phyloP scores from a whole-genome alignment of 768 basidiomycete species.

The Coprinopsis cinerea region DNA sequence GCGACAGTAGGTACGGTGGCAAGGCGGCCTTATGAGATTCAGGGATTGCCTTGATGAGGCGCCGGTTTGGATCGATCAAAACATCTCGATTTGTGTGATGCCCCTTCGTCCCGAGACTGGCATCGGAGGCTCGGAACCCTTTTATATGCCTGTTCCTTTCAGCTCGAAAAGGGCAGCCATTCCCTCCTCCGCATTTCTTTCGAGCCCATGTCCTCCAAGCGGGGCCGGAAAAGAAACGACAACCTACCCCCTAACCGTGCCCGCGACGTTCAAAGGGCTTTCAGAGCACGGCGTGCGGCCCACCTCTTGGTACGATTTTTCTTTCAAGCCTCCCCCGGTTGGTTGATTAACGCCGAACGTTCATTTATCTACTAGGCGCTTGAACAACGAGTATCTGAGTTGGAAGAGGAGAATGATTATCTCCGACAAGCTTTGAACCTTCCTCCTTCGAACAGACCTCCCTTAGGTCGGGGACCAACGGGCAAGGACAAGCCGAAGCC shows the following conservation, averaged over 20 bases:
- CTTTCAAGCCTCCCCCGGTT: constrained; percentile 25
- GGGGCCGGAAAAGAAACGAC: constrained; percentile 80
- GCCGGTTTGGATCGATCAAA: not conserved
- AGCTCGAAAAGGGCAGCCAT: constrained; percentile 13
- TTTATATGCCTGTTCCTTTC: constrained; percentile 34
- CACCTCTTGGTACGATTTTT: constrained; percentile 63
- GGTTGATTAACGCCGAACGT: constrained; percentile 31
- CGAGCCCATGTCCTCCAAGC: constrained; percentile 72
- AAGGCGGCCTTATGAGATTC: no score
- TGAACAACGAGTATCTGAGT: constrained; percentile 72
- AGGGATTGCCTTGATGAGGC: no score
- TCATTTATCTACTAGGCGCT: constrained; percentile 50
- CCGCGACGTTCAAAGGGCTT: constrained; percentile 84
- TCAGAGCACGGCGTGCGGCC: constrained; percentile 82
- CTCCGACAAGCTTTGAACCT: constrained; percentile 68
- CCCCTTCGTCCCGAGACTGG: no score
- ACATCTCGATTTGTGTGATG: no score
- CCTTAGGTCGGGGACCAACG: constrained; percentile 80
- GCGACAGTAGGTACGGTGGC: no score
- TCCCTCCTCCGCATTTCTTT: constrained; percentile 23
- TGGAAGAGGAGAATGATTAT: constrained; percentile 78
- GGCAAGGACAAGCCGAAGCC: constrained; percentile 75
- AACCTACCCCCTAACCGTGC: constrained; percentile 78
- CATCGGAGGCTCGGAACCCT: constrained; percentile 16
- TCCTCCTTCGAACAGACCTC: constrained; percentile 64